Evolutionary conservation across 306 rosid genomes (phyloP), one percentile per base, ranked within the genome.

Genomic region (Argentina anserina): DNA sequence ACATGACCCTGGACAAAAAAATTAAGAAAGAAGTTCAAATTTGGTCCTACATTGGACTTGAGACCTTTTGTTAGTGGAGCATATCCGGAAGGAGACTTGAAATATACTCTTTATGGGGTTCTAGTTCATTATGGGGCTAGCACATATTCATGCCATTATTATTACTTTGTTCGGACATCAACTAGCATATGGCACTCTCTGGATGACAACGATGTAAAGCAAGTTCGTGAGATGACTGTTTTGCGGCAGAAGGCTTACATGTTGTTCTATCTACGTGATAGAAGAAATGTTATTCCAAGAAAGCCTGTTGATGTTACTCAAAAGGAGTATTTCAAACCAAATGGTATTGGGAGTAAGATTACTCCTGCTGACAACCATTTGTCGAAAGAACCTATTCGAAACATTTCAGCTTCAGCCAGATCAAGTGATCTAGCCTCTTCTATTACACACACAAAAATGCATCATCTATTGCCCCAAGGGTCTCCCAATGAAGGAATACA

Each of bases 41-140:
- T 91, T 76, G 85, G 84, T 43, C 76, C 88, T 65, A 83, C 91
- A 31, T 78, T 95, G 65, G 93, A 95, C 78, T 78, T 95, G 76
- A 83, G 82, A 79, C 91, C 96, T 46, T 95, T 85, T 87, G 94
- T 95, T 80, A 95, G 97, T 68, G 96, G 90, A 31, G 84, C 96
- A 69, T 80, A 81, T 64, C 87, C 88, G 96, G 97, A 88, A 34
- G 92, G 91, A 52, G 95, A 88, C 64, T 65, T 91, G 78, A 92
- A 83, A 67, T 95, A 95, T 79, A 90, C 99, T n/a, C 90, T 95
- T 45, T 95, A 91, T 68, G 99, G 99, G 70, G 97, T 95, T 77
- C 76, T 95, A 64, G 99, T 95, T 71, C 99, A 95, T 71, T 78
- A 85, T 70, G 99, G 99, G 80, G 82, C 78, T 66, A 88, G 86